Base-by-base conservation (phyloP, 2,329 filamentous ascomycete genomes). In the Apiospora marii region DNA sequence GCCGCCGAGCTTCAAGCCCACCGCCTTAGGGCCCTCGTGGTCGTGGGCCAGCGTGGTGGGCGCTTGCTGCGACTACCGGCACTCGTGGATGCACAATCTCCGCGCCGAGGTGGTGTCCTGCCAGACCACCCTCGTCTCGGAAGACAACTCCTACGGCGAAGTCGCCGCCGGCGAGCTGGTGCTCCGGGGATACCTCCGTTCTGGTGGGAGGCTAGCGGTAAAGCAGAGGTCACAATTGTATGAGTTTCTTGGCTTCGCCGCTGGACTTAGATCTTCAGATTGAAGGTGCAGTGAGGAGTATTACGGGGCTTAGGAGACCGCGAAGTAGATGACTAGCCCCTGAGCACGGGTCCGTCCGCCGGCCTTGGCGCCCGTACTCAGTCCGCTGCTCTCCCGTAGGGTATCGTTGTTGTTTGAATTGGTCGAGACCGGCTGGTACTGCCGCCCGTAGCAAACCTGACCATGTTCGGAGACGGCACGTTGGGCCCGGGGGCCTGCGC, bases 401-500 rank as follows among this genome's bases (percentile, higher is more conserved):
- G n/a, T n/a, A n/a, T n/a, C n/a, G n/a, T n/a, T n/a, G n/a, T n/a
- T n/a, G n/a, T n/a, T n/a, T n/a, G n/a, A n/a, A n/a, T n/a, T n/a
- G n/a, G n/a, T n/a, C n/a, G n/a, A n/a, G n/a, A n/a, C n/a, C n/a
- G n/a, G n/a, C n/a, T n/a, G n/a, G n/a, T n/a, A n/a, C n/a, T n/a
- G n/a, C n/a, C n/a, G n/a, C n/a, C n/a, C n/a, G n/a, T n/a, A n/a
- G n/a, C n/a, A n/a, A n/a, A n/a, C n/a, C n/a, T n/a, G n/a, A n/a
- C n/a, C n/a, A n/a, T n/a, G n/a, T n/a, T n/a, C n/a, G n/a, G n/a
- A n/a, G n/a, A n/a, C 37, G 41, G 48, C 67, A 82, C 73, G 53
- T 77, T 80, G 0, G 84, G 84, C 0, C 83, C 83, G 1, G 84
- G 83, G 5, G 83, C 83, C 71, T 85, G 83, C 6, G 80, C 84